Conservation (phyloP, 2,329 filamentous ascomycete species). For the Colletotrichum karsti region DNA sequence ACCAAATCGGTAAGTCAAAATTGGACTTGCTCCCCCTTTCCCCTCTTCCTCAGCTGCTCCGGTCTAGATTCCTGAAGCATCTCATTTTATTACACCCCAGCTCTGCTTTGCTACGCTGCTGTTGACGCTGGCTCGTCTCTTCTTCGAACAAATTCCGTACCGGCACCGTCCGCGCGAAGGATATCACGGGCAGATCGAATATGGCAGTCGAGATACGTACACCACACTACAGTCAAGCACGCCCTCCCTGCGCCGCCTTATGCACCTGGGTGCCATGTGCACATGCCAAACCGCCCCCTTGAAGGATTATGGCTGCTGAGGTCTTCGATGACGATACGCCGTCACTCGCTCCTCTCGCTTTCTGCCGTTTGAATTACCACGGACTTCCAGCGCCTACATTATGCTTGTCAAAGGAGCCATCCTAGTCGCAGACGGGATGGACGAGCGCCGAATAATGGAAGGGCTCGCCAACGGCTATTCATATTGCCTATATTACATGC, state of each 20-base stretch:
- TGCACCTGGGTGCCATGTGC: slow-evolving; percentile 8
- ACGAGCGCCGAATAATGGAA: not conserved
- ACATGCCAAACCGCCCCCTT: slow-evolving; percentile 1
- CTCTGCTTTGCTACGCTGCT: not conserved
- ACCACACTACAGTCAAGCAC: no score
- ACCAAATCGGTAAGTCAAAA: not conserved
- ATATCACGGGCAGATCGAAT: not conserved
- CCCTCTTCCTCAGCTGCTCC: not conserved
- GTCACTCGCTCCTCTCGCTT: not conserved
- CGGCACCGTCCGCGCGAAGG: not conserved
- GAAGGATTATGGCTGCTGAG: not conserved
- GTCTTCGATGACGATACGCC: not conserved
- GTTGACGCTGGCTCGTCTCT: not conserved
- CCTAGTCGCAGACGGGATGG: slow-evolving; percentile 1
- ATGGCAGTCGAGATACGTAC: slow-evolving; percentile 13
- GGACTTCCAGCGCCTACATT: no score
- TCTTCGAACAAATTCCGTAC: not conserved
- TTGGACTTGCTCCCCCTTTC: not conserved
- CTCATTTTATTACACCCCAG: slow-evolving; percentile 7
- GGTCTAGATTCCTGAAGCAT: not conserved
- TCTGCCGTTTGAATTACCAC: no score
- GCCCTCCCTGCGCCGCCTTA: not conserved
- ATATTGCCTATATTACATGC: slow-evolving; percentile 6
- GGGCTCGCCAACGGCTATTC: not conserved
- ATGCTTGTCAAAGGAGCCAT: not conserved